Evolutionary conservation across 2,329 filamentous ascomycete species (phyloP), one percentile per base, ranked within the genome.

Genomic region (Talaromyces sp.): DNA sequence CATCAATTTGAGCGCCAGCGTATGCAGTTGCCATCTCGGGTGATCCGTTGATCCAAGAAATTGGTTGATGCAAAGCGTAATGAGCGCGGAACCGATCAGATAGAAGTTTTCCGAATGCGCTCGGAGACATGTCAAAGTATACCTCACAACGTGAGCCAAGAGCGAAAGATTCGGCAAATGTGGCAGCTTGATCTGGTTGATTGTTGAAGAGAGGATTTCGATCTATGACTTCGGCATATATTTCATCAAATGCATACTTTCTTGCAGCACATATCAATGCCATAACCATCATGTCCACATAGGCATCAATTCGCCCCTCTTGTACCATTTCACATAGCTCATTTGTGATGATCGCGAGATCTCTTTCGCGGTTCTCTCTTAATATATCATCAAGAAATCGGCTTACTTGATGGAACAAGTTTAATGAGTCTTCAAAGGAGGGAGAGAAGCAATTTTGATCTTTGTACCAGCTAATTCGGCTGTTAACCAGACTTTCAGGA

Each of bases 161-260:
- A 0, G 83, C 84, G 68, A 85, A 86, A 0, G 85, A 78, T 63
- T 86, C 84, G 1, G 84, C 80, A 60, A 86, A 86, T 6, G 82
- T 82, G 29, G 83, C 84, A 13, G 84, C 83, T 65, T 87, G 84
- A 51, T 86, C 84, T 1, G 82, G 75, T 51, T 85, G 83, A 17
- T 80, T 76, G 49, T 85, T 82, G 66, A 85, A 84, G 9, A 86
- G 71, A 0, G 83, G 84, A 60, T 85, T 86, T 7, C 83, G 75
- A 61, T 86, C 84, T 0, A 81, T 83, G 1, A 85, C 81, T 65
- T 86, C 84, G 11, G 83, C 72, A 61, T 86, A 86, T 0, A 86
- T 81, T 53, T 87, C 83, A 54, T 86, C 82, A 39, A 86, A 80
- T 0, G 80, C 83, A 5, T 77, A 73, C 60, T 80, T 82, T 20